phyloP scores from a whole-genome alignment of 805 yeast genomes.

The Peterozyma xylosa region DNA sequence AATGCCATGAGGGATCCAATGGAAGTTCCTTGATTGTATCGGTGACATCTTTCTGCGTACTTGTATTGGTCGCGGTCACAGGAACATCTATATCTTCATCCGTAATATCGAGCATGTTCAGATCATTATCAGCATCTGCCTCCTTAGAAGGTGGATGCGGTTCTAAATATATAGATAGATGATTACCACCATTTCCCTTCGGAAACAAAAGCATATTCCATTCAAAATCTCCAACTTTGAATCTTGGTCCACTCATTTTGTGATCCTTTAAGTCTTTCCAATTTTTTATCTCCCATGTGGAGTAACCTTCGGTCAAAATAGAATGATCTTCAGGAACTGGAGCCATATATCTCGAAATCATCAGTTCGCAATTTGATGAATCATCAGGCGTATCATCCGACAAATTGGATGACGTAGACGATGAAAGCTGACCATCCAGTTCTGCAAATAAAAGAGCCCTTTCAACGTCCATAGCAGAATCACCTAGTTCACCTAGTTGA shows the following conservation, averaged over 20 bases:
- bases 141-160: conserved; percentile 41
- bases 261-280: conserved; percentile 24
- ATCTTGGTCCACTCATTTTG: conserved; percentile 31
- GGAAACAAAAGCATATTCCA: conserved; percentile 78
- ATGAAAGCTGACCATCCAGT: conserved; percentile 15
- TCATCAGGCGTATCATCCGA: conserved; percentile 12
- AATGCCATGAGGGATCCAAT: conserved; percentile 59
- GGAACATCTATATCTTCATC: not conserved
- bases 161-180: conserved; percentile 72
- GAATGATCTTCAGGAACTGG: conserved; percentile 24
- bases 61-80: not conserved
- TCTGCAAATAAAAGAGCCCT: too few species aligned
- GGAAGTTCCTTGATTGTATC: conserved; percentile 17
- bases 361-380: conserved; percentile 15
- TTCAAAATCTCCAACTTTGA: conserved; percentile 51
- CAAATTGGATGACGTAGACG: conserved; percentile 16
- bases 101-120: not conserved
- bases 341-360: conserved; percentile 15
- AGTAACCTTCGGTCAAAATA: conserved; percentile 18
- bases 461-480: too few species aligned
- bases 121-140: conserved; percentile 6
- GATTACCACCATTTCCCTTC: conserved; percentile 53
- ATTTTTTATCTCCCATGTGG: conserved; percentile 32
- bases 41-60: not conserved
- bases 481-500: too few species aligned